Conservation (phyloP, 768 basidiomycete species). For the Suillus variegatus region DNA sequence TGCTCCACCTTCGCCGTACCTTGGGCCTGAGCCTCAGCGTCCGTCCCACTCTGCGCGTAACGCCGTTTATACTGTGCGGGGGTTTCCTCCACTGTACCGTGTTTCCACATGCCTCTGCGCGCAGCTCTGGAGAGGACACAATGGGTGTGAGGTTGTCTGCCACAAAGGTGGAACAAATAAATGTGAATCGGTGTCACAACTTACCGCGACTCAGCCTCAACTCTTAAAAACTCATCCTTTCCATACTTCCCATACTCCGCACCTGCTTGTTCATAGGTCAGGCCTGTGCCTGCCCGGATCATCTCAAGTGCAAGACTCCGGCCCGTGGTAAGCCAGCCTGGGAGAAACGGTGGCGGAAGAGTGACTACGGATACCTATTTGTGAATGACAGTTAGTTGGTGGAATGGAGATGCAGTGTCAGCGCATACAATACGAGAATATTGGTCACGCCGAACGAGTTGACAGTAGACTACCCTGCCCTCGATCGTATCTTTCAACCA, state of each 20-base stretch:
- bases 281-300: slow-evolving; percentile 76
- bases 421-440: slow-evolving; percentile 75
- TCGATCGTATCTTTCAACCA: slow-evolving; percentile 66
- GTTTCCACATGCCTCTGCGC: slow-evolving; percentile 75
- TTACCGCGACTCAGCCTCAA: slow-evolving; percentile 72
- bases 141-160: not conserved
- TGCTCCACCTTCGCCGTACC: not conserved
- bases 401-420: not conserved
- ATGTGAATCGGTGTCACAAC: slow-evolving; percentile 19
- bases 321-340: slow-evolving; percentile 41
- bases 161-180: not conserved
- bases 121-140: slow-evolving; percentile 43
- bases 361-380: slow-evolving; percentile 68
- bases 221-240: slow-evolving; percentile 59
- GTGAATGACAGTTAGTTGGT: not conserved
- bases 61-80: slow-evolving; percentile 84
- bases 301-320: slow-evolving; percentile 65
- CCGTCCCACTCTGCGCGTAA: slow-evolving; percentile 33
- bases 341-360: slow-evolving; percentile 53
- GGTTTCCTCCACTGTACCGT: slow-evolving; percentile 55
- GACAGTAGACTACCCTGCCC: slow-evolving; percentile 66
- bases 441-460: slow-evolving; percentile 76
- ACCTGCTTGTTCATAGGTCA: slow-evolving; percentile 74
- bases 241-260: slow-evolving; percentile 78
- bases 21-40: not conserved